Evolutionary conservation across 1,139 yeast genomes (phyloP), one percentile per base, ranked within the genome.

Genomic region (Yamadazyma triangularis): DNA sequence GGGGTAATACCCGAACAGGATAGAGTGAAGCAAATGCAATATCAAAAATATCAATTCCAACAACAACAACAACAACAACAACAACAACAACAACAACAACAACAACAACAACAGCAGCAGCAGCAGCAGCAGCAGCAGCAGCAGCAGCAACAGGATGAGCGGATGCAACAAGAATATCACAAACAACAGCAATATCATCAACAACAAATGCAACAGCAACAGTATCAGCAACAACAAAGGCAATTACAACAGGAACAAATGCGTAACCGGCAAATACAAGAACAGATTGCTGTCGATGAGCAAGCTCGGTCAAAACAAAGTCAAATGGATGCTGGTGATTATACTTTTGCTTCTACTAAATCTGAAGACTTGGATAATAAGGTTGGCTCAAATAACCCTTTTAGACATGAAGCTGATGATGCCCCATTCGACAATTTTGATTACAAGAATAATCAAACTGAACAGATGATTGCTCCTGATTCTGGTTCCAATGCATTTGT

Each of bases 401-500:
- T n/a, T n/a, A 18, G 20, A 18, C 20, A 18, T 23, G 28, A 23
- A 5, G 10, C 27, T 7, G 24, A 19, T 8, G 24, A 28, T 15
- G n/a, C n/a, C n/a, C 56, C 58, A 23, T 50, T 49, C 25, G 50
- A 41, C 13, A 38, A 26, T 19, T 59, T 64, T 38, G 68, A 62
- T 38, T 61, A 63, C 38, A 40, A 52, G 31, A 56, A 60, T 34
- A 35, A 35, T 10, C 36, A 44, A 6, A 43, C 53, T 3, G 31
- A 33, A 14, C 39, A 32, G 19, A 24, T 28, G 15, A 28, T 35
- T 25, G 31, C 34, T 12, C 29, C 37, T n/a, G 15, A 30, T 11
- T n/a, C n/a, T n/a, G n/a, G n/a, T n/a, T n/a, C n/a, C n/a, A n/a
- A n/a, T n/a, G n/a, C n/a, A n/a, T n/a, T n/a, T n/a, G 30, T 31